A percentile compares a stretch with the other conserved stretches of the same genome.
These are phyloP conservation scores for Acrocalymma vagum DNA, from an alignment of 2,329 filamentous ascomycete species.

Conservation along the genomic window DNA sequence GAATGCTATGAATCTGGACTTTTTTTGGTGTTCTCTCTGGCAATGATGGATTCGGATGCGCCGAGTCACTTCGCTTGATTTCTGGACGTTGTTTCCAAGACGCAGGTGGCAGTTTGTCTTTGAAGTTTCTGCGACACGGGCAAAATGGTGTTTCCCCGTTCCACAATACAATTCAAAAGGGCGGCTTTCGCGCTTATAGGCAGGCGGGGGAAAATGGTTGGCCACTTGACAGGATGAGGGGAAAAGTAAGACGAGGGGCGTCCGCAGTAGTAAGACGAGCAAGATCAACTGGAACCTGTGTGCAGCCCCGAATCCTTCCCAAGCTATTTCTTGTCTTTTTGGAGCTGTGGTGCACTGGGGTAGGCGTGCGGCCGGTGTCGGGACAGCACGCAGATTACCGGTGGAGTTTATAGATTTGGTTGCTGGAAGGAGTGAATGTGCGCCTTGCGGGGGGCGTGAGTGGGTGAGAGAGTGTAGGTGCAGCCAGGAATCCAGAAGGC, in stretches of 20 bases:
- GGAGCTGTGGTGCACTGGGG: too few species aligned
- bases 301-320: too few species aligned
- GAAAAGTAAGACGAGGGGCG: background rate
- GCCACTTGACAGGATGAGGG: constrained; percentile 4
- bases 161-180: constrained; percentile 24
- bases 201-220: constrained; percentile 7
- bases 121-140: constrained; percentile 6
- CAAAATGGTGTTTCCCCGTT: constrained; percentile 16
- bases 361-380: too few species aligned
- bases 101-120: constrained; percentile 7
- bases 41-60: background rate
- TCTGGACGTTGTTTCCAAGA: constrained; percentile 6
- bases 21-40: constrained; percentile 1
- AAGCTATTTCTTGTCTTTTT: too few species aligned
- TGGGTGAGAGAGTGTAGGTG: too few species aligned
- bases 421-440: too few species aligned
- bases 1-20: background rate
- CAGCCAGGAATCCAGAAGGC: too few species aligned
- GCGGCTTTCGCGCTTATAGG: constrained; percentile 28
- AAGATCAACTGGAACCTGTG: too few species aligned
- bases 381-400: too few species aligned
- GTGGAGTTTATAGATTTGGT: too few species aligned
- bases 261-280: background rate
- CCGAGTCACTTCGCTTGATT: too few species aligned
- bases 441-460: too few species aligned